phyloP scores from a whole-genome alignment of 2,329 filamentous ascomycete genomes.

The Botryotinia calthae region DNA sequence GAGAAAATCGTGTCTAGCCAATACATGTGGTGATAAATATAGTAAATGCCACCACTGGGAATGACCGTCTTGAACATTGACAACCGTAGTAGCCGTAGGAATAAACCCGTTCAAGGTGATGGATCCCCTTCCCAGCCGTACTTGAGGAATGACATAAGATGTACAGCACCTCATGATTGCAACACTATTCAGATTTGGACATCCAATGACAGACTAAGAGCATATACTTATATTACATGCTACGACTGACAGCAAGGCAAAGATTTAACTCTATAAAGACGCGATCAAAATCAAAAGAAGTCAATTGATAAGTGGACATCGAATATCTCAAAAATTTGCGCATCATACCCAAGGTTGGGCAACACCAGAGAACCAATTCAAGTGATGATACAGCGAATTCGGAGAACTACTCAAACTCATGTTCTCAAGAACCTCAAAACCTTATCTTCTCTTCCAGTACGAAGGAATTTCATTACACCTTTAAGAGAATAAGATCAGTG shows the following conservation, averaged over 20 bases:
- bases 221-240: not conserved
- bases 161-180: not conserved
- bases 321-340: not conserved
- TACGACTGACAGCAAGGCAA: not conserved
- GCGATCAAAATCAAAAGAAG: not conserved
- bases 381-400: not conserved
- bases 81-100: not conserved
- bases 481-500: not conserved
- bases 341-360: no score
- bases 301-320: not conserved
- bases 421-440: not conserved
- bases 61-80: not conserved
- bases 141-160: not conserved
- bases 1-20: fast-evolving
- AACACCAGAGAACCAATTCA: no score
- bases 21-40: not conserved
- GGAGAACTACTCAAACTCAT: not conserved
- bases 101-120: not conserved
- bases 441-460: not conserved
- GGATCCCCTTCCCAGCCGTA: not conserved
- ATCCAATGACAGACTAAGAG: not conserved
- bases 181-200: not conserved
- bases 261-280: not conserved
- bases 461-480: not conserved
- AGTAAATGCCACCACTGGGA: not conserved